phyloP scores from a whole-genome alignment of 2,329 filamentous ascomycete species.

The Sordariomycetes sp. region DNA sequence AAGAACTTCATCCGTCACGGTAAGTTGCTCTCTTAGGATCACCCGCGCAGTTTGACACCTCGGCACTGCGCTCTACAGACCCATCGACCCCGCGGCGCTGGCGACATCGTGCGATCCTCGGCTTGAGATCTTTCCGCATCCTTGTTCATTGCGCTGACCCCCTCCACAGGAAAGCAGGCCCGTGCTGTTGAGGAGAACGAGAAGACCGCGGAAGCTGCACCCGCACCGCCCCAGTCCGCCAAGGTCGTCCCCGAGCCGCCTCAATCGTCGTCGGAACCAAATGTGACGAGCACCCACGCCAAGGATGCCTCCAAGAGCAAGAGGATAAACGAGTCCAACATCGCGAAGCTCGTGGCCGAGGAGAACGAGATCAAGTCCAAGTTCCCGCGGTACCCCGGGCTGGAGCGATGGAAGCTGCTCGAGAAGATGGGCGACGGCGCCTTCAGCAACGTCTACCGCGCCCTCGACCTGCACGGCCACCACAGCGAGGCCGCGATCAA shows the following conservation, averaged over 20 bases:
- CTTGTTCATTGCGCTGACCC: neutral
- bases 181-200: constrained; percentile 38
- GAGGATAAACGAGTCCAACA: constrained; percentile 46
- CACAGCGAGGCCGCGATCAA: constrained; percentile 87
- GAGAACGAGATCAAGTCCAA: constrained; percentile 78
- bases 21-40: constrained; percentile 17
- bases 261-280: neutral
- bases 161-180: constrained; percentile 67
- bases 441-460: constrained; percentile 96
- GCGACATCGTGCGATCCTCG: neutral
- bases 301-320: constrained; percentile 13
- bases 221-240: neutral
- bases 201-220: constrained; percentile 19
- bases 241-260: neutral
- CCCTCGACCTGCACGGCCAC: constrained; percentile 58
- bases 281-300: neutral
- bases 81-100: neutral
- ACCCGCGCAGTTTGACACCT: neutral
- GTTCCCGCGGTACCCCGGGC: constrained; percentile 72
- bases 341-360: constrained; percentile 80
- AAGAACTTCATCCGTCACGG: constrained; percentile 97
- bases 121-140: neutral
- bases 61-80: neutral
- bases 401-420: constrained; percentile 72
- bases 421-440: constrained; percentile 98